Percentiles rank a stretch among this genome's conserved stretches.
These are phyloP conservation scores for Ganoderma leucocontextum DNA, from an alignment of 1,284 basidiomycete genomes.

Conservation along the genomic window DNA sequence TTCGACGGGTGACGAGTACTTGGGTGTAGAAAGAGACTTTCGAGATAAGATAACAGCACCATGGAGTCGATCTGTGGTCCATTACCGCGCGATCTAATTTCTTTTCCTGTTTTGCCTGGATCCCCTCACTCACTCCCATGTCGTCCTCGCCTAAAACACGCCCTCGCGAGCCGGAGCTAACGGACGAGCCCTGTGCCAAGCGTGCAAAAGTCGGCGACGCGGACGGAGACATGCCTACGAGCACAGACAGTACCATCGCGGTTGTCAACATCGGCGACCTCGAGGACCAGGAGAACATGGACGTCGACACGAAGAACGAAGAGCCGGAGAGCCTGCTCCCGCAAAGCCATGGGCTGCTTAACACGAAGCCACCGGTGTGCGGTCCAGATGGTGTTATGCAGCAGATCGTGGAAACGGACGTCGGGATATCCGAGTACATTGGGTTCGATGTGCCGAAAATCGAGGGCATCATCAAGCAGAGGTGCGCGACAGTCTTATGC, in stretches of 20 bases:
- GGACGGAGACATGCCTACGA: conserved; percentile 32
- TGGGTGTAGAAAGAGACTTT: neutral
- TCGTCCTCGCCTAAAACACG: conserved; percentile 39
- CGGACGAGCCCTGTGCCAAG: conserved; percentile 60
- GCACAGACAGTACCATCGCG: conserved; percentile 22
- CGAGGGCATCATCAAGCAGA: conserved; percentile 93
- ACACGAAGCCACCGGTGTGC: conserved; percentile 58
- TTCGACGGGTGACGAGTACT: neutral
- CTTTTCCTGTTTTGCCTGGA: conserved; percentile 10
- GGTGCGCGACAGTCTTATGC: conserved; percentile 56
- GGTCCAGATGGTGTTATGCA: conserved; percentile 56
- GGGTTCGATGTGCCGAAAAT: conserved; percentile 76
- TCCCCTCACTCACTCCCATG: conserved; percentile 27
- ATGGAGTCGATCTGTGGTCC: conserved; percentile 8
- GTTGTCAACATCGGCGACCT: conserved; percentile 33
- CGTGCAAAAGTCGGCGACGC: conserved; percentile 57
- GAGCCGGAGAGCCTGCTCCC: conserved; percentile 64
- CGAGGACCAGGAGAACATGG: conserved; percentile 18
- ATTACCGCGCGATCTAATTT: conserved; percentile 25
- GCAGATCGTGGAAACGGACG: conserved; percentile 82
- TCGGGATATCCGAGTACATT: conserved; percentile 92
- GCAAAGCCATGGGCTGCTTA: conserved; percentile 74
- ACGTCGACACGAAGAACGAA: conserved; percentile 11
- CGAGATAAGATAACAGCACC: conserved; percentile 27
- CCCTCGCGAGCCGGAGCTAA: conserved; percentile 58